phyloP scores from a whole-genome alignment of 169 alveolate genomes.

The Cyclospora cayetanensis region DNA sequence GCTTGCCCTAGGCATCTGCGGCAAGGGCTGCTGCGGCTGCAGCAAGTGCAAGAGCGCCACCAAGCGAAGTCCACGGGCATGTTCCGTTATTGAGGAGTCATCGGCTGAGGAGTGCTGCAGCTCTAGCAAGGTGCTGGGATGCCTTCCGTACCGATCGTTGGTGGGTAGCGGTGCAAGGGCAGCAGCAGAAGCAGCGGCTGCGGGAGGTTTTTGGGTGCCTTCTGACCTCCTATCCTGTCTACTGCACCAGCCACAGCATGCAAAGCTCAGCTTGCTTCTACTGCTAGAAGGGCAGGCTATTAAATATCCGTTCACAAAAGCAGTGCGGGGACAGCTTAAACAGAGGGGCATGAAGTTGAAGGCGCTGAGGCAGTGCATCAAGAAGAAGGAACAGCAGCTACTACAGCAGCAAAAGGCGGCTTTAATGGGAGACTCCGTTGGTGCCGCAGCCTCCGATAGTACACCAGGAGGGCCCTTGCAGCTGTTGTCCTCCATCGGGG shows the following conservation, averaged over 20 bases:
- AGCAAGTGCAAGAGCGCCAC: too few species aligned
- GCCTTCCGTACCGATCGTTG: background rate
- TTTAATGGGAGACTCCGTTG: background rate
- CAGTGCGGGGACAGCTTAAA: background rate
- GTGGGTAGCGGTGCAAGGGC: background rate
- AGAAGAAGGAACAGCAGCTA: background rate
- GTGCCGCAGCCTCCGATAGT: background rate
- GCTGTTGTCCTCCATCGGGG: background rate
- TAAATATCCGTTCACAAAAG: background rate
- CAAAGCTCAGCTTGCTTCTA: background rate
- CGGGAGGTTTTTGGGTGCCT: background rate
- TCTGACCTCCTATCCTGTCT: background rate
- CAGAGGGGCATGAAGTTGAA: background rate
- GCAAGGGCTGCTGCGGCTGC: background rate
- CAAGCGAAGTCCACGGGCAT: too few species aligned
- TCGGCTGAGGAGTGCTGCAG: background rate
- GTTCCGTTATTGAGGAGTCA: too few species aligned
- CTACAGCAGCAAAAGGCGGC: background rate
- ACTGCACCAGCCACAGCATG: background rate
- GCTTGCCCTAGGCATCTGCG: background rate
- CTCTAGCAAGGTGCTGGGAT: background rate
- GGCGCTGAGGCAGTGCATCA: background rate
- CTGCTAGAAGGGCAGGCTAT: background rate
- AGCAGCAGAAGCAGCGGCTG: background rate
- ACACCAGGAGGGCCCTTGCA: background rate